Evolutionary conservation across 2,329 filamentous ascomycete genomes (phyloP), one percentile per base, ranked within the genome.

Genomic region (Cordyceps farinosa): DNA sequence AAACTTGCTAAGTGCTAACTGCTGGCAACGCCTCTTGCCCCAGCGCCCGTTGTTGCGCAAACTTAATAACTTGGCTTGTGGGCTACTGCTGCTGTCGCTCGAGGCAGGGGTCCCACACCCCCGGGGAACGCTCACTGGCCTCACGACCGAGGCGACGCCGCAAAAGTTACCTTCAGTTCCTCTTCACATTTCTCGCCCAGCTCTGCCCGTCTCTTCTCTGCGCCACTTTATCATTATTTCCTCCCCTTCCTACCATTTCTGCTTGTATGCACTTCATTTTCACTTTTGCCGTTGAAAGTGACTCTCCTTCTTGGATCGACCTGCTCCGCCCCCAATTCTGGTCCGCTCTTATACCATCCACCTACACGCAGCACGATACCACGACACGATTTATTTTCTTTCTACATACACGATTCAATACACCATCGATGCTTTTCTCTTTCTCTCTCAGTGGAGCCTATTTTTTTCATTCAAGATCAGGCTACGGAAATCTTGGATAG

Each of bases 21-120:
- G 34, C 5, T 38, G 11, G 11, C 34, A 38, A 48, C 22, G 55
- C 55, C 29, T 27, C 30, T 30, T 47, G 30, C 30, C 30, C 5
- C 56, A 42, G 27, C 36, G 47, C 57, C 57, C 47, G 57, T 44
- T 60, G 57, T 52, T 52, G 57, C 45, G 57, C 57, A 60, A 60
- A 60, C 57, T 60, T 60, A 48, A 48, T 17, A 60, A 60, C 57
- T 60, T 60, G 57, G 57, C 27, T 29, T 48, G 48, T 60, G 55
- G 32, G 55, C 44, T 32, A 9, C 53, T 9, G 6, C 48, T 52
- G 9, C 50, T 10, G 13, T 29, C 42, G 7, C 22, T 45, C 11
- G 7, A 45, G 42, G 42, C 44, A 22, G 44, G 17, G 17, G 44
- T 9, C 44, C 44, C 34, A 34, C 38, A 5, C 11, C 38, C 38